Percentiles rank a stretch among this genome's conserved stretches.
These are phyloP conservation scores for Tetrastigma voinierianum DNA, from an alignment of 164 flowering plant genomes.

Conservation along the genomic window DNA sequence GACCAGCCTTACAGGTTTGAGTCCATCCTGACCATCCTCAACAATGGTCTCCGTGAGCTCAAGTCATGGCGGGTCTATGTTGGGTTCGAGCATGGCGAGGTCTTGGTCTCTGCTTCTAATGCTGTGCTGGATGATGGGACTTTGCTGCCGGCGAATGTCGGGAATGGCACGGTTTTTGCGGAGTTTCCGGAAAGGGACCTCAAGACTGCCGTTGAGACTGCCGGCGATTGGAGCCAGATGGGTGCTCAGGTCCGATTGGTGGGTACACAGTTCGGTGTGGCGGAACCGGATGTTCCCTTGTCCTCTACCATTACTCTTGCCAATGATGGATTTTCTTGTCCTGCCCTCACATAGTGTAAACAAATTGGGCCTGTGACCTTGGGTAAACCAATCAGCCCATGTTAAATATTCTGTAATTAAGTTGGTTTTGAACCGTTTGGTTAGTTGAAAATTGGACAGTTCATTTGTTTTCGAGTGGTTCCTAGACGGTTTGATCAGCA, in stretches of 20 bases:
- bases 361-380: too few species aligned
- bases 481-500: too few species aligned
- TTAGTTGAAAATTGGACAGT: too few species aligned
- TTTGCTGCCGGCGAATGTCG: conserved; percentile 41
- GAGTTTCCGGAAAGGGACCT: conserved; percentile 62
- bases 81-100: conserved; percentile 47
- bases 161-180: conserved; percentile 46
- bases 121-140: conserved; percentile 56
- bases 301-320: conserved; percentile 42
- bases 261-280: conserved; percentile 66
- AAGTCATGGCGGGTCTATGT: conserved; percentile 41
- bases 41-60: conserved; percentile 41
- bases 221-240: conserved; percentile 56
- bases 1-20: conserved; percentile 46
- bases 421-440: too few species aligned
- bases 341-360: conserved; percentile 24
- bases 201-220: conserved; percentile 60
- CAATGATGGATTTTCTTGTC: conserved; percentile 54
- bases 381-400: too few species aligned
- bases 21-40: conserved; percentile 36
- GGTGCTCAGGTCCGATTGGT: conserved; percentile 36
- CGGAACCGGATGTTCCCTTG: conserved; percentile 36
- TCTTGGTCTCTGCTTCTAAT: conserved; percentile 50
- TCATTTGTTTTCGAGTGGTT: too few species aligned
- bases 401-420: too few species aligned